phyloP scores from a whole-genome alignment of 495 filamentous ascomycete species.

The Geoglossum glabrum region DNA sequence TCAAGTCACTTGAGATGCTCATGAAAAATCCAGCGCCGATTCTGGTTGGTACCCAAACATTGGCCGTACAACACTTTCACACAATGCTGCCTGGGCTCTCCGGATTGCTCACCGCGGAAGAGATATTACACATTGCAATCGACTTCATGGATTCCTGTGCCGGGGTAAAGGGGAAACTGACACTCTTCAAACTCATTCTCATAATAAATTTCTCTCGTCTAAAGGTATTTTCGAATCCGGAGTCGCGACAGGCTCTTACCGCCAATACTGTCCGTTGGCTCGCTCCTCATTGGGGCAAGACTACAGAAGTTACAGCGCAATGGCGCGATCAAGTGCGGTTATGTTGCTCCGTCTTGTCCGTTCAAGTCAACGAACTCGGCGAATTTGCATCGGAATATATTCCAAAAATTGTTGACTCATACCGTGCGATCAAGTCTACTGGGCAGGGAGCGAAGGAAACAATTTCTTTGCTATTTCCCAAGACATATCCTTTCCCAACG shows the following conservation, averaged over 20 bases:
- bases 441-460: conserved; percentile 42
- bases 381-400: conserved; percentile 62
- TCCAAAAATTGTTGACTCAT: conserved; percentile 78
- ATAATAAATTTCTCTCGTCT: conserved; percentile 76
- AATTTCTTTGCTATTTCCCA: conserved; percentile 75
- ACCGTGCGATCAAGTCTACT: conserved; percentile 47
- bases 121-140: conserved; percentile 78
- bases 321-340: conserved; percentile 87
- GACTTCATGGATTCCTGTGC: conserved; percentile 87
- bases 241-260: conserved; percentile 51
- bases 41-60: conserved; percentile 78
- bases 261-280: conserved; percentile 80
- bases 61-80: conserved; percentile 93
- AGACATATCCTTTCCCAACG: conserved; percentile 71
- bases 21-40: conserved; percentile 76
- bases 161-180: conserved; percentile 71
- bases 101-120: conserved; percentile 51
- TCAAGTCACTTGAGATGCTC: conserved; percentile 68
- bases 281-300: conserved; percentile 79
- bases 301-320: conserved; percentile 50
- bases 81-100: conserved; percentile 82
- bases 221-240: conserved; percentile 54
- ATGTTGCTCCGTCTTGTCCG: conserved; percentile 75
- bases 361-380: conserved; percentile 54
- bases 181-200: conserved; percentile 83